Evolutionary conservation across 2,329 filamentous ascomycete species (phyloP).

Genomic region (Madurella mycetomatis): DNA sequence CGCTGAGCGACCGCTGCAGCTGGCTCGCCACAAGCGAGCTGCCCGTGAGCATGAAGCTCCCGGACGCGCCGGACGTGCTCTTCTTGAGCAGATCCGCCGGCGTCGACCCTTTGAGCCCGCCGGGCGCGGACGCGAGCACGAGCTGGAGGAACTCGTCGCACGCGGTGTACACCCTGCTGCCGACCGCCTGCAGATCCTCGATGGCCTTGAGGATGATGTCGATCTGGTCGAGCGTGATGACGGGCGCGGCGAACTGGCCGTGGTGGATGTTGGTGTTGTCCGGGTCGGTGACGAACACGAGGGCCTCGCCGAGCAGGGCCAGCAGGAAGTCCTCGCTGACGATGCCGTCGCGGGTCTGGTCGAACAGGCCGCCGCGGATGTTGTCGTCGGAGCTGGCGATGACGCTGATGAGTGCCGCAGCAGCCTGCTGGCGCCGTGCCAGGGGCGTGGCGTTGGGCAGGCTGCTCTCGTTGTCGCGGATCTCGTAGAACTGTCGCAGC

Average conservation of each 20-base stretch:
- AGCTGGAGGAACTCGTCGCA: slow-evolving; percentile 76
- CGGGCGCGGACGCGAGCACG: slow-evolving; percentile 66
- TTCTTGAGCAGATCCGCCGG: slow-evolving; percentile 64
- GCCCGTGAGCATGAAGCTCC: slow-evolving; percentile 66
- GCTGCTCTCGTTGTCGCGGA: slow-evolving; percentile 56
- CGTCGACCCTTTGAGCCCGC: slow-evolving; percentile 53
- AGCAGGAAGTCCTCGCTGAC: slow-evolving; percentile 85
- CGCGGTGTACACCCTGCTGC: slow-evolving; percentile 63
- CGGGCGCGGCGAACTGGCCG: slow-evolving; percentile 39
- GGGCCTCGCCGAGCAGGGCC: slow-evolving; percentile 75
- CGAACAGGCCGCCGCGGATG: slow-evolving; percentile 85
- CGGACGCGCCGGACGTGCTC: slow-evolving; percentile 32
- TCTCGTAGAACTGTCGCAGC: slow-evolving; percentile 81
- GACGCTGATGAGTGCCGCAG: slow-evolving; percentile 71
- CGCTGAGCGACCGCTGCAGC: slow-evolving; percentile 55
- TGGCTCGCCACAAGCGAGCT: slow-evolving; percentile 66
- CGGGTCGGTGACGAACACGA: slow-evolving; percentile 62
- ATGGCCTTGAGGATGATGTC: slow-evolving; percentile 71
- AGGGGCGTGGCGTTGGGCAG: slow-evolving; percentile 46
- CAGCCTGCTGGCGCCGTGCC: slow-evolving; percentile 67
- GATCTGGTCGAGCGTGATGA: slow-evolving; percentile 68
- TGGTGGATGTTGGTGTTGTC: slow-evolving; percentile 21
- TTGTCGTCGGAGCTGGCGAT: slow-evolving; percentile 83
- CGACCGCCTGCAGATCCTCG: slow-evolving; percentile 74
- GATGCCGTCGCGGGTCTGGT: slow-evolving; percentile 73